Base-by-base conservation (phyloP, 768 basidiomycete genomes). In the Botryobasidium botryosum region DNA sequence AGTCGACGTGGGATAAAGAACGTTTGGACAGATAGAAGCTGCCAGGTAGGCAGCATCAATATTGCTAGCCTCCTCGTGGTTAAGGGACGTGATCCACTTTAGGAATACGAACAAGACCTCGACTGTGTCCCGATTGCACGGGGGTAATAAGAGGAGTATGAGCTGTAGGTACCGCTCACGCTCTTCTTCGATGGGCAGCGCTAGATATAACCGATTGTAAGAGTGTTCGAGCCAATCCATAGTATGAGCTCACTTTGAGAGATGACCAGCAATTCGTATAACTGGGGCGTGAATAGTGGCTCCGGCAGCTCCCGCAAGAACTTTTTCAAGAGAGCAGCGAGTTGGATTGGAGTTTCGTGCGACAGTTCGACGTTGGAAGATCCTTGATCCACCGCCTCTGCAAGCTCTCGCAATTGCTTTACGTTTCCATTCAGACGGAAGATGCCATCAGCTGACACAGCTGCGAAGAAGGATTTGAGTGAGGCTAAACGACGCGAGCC, bases 361-460 rank as follows among this genome's bases (percentile, higher is more conserved):
- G 83, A 77, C 43, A 96, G 70, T 59, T 94, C 92, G 46, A 97
- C 91, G 2, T 82, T 78, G 1, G 75, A 73, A 0, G 88, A 75
- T 59, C 97, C 92, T 17, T 85, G 79, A 57, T 99, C 94, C 45
- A 97, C 81, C 3, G 83, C 75, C 47, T 96, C 92, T 10, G 81
- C 79, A 27, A 94, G 69, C 54, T 91, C 85, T 57, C 85, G 86
- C 50, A 96, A 67, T 48, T 87, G 76, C 43, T 88, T 74, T 56
- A 97, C 97, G 59, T 97, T 97, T 43, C 94, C 94, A 56, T 91
- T 94, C 66, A 91, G 88, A 45, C 94, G 75, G 71, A 99, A 99
- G 52, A 99, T 92, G 47, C 94, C 94, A 63, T 97, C 94, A 33
- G 97, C 71, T 6, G 94, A 97, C 86, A 99, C 88, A 65, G 97